Conservation (phyloP, 1,139 yeast species). For the Candida smagusa region DNA sequence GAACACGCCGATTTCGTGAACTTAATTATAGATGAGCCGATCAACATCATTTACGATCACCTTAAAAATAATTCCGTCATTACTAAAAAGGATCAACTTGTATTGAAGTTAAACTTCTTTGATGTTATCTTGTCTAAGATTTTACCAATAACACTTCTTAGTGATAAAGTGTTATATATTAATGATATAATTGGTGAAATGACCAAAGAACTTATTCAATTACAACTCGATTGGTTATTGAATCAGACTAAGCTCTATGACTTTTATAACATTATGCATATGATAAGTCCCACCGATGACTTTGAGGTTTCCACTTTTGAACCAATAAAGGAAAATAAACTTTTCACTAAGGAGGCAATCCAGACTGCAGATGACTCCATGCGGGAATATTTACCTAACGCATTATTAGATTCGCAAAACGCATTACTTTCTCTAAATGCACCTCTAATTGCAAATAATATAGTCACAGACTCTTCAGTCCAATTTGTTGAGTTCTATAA, state of each 20-base stretch:
- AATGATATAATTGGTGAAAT: slow-evolving; percentile 30
- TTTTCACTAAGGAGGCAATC: slow-evolving; percentile 47
- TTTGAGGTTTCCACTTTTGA: slow-evolving; percentile 56
- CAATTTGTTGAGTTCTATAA: slow-evolving; percentile 52
- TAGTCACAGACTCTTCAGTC: slow-evolving; percentile 47
- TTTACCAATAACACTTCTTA: slow-evolving; percentile 41
- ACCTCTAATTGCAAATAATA: slow-evolving; percentile 57
- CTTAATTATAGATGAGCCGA: slow-evolving; percentile 48
- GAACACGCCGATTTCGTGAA: slow-evolving; percentile 31
- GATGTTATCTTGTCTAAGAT: slow-evolving; percentile 58
- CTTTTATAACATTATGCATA: slow-evolving; percentile 59
- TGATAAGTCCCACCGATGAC: slow-evolving; percentile 65
- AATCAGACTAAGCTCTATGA: slow-evolving; percentile 50
- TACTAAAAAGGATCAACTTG: slow-evolving; percentile 31
- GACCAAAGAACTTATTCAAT: slow-evolving; percentile 34
- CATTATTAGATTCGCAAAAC: slow-evolving; percentile 60
- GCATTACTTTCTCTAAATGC: slow-evolving; percentile 57
- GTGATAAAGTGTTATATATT: slow-evolving; percentile 39
- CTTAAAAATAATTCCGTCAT: slow-evolving; percentile 19
- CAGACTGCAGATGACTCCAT: slow-evolving; percentile 40
- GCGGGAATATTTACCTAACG: slow-evolving; percentile 54
- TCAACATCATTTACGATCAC: slow-evolving; percentile 40
- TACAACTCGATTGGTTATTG: slow-evolving; percentile 44
- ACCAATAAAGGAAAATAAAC: slow-evolving; percentile 61
- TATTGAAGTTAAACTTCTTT: slow-evolving; percentile 55